Evolutionary conservation across 2,329 filamentous ascomycete genomes (phyloP).

Genomic region (Rhynchosporium graminicola): DNA sequence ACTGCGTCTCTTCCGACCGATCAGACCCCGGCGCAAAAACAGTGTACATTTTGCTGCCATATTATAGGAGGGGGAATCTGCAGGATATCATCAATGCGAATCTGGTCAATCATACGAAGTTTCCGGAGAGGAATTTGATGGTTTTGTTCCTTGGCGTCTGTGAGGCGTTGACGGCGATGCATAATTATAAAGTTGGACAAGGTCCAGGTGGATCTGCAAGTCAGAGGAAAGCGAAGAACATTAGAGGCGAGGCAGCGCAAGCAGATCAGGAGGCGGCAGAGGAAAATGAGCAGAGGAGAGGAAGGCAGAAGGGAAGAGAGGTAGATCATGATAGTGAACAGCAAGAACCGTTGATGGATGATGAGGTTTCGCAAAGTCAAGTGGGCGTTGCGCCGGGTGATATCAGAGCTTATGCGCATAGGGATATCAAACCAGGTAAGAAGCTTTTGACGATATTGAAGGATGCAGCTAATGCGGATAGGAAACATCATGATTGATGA

Average conservation of each 20-base stretch:
- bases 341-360: conserved; percentile 80
- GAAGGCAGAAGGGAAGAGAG: conserved; percentile 46
- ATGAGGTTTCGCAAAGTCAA: conserved; percentile 67
- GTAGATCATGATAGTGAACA: conserved; percentile 69
- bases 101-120: conserved; percentile 88
- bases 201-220: conserved; percentile 53
- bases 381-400: conserved; percentile 69
- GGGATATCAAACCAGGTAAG: conserved; percentile 94
- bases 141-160: conserved; percentile 89
- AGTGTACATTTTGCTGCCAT: conserved; percentile 93
- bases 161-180: conserved; percentile 84
- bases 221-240: conserved; percentile 50
- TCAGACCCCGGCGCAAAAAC: conserved; percentile 76
- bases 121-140: conserved; percentile 88
- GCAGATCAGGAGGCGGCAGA: conserved; percentile 46
- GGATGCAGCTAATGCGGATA: conserved; percentile 36
- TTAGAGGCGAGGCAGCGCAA: conserved; percentile 40
- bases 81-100: conserved; percentile 99
- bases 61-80: conserved; percentile 91
- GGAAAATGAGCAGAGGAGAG: conserved; percentile 42
- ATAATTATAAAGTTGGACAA: conserved; percentile 75
- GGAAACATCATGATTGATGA: conserved; percentile 99
- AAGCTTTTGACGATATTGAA: conserved; percentile 2
- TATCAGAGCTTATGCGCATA: conserved; percentile 81
- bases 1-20: conserved; percentile 75